These are phyloP conservation scores for Myochromella boudieri DNA, from an alignment of 768 basidiomycete species.

Conservation along the genomic window DNA sequence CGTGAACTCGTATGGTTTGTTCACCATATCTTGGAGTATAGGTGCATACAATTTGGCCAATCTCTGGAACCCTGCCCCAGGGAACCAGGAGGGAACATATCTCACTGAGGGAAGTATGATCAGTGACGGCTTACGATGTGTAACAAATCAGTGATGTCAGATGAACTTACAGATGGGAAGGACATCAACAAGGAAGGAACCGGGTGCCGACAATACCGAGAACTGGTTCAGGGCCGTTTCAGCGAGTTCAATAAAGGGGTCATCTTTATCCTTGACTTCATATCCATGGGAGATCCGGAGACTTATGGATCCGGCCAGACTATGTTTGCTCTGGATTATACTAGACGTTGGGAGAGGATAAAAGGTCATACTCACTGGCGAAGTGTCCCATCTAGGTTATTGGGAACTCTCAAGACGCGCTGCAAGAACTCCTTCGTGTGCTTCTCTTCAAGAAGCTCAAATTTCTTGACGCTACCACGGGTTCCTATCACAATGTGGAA, in stretches of 20 bases:
- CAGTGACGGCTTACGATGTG: no score
- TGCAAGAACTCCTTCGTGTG: slow-evolving; percentile 37
- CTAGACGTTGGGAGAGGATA: no score
- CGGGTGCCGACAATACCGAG: slow-evolving; percentile 46
- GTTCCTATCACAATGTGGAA: slow-evolving; percentile 42
- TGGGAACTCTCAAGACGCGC: slow-evolving; percentile 30
- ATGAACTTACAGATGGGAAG: slow-evolving; percentile 25
- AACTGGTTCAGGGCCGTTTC: slow-evolving; percentile 54
- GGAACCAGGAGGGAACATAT: slow-evolving; percentile 55
- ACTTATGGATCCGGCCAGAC: slow-evolving; percentile 54
- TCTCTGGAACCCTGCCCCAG: slow-evolving; percentile 52
- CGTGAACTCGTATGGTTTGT: slow-evolving; percentile 43
- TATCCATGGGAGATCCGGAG: slow-evolving; percentile 57
- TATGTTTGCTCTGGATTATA: slow-evolving; percentile 16
- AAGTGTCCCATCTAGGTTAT: slow-evolving; percentile 34
- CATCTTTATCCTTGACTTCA: slow-evolving; percentile 49
- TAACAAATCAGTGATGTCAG: no score
- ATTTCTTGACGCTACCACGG: slow-evolving; percentile 26
- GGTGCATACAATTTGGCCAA: slow-evolving; percentile 36
- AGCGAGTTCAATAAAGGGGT: slow-evolving; percentile 52
- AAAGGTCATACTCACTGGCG: slow-evolving; percentile 37
- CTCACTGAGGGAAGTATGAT: not conserved
- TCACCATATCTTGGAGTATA: slow-evolving; percentile 38
- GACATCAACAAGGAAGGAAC: slow-evolving; percentile 44
- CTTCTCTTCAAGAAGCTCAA: slow-evolving; percentile 31